Conservation (phyloP, 2,329 filamentous ascomycete species). For the Phialophora macrospora region DNA sequence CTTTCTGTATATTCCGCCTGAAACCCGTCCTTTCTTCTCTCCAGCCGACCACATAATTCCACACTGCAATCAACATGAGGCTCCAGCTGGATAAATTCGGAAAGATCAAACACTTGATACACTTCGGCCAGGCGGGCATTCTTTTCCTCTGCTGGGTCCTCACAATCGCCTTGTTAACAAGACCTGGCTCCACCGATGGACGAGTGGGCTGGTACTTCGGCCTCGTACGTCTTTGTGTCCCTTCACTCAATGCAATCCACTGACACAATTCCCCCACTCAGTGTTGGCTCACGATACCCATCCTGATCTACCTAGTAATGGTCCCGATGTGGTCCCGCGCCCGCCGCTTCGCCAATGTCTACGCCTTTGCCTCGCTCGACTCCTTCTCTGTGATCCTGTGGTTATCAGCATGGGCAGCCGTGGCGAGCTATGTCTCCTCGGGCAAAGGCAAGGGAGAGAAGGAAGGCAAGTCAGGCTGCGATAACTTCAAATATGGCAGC, state of each 20-base stretch:
- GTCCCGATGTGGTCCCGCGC: conserved; percentile 66
- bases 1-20: not conserved
- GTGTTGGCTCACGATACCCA: conserved; percentile 65
- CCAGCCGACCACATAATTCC: not conserved
- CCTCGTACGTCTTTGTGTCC: conserved; percentile 23
- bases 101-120: conserved; percentile 61
- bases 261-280: conserved; percentile 39
- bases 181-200: conserved; percentile 59
- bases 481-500: conserved; percentile 60
- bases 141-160: conserved; percentile 64
- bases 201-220: conserved; percentile 63
- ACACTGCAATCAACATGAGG: conserved; percentile 28
- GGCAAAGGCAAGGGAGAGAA: conserved; percentile 56
- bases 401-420: conserved; percentile 63
- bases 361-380: conserved; percentile 63
- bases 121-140: conserved; percentile 59
- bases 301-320: conserved; percentile 63
- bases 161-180: conserved; percentile 63
- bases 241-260: not conserved
- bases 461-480: conserved; percentile 55
- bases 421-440: conserved; percentile 61
- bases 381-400: conserved; percentile 61
- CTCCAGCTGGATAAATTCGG: conserved; percentile 48
- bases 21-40: conserved; percentile 3
- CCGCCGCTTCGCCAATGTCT: conserved; percentile 63